Base-by-base conservation (phyloP, 352 stramenopile genomes). In the Pythium plurisporium region DNA sequence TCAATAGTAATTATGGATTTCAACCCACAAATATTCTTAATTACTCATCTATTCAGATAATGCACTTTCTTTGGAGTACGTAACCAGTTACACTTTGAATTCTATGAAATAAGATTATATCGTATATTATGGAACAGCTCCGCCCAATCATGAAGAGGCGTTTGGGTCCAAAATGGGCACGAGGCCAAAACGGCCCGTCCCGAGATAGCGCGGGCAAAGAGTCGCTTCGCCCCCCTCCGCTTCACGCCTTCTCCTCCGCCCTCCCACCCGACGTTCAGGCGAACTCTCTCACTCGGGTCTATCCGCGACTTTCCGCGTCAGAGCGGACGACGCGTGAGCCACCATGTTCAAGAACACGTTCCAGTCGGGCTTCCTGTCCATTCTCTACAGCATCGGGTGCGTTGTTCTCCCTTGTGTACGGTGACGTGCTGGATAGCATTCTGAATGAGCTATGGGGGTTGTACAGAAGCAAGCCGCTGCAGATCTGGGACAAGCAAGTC, bases 401-500 rank as follows among this genome's bases (percentile, higher is more conserved):
- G 58, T 45, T 2, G 31, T 30, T 36, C 25, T 60, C 26, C 27
- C 17, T 44, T 26, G 43, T 33, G 1, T 50, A 15, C 62, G n/a
- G 31, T 23, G 5, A 41, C 34, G n/a, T n/a, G n/a, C n/a, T n/a
- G n/a, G n/a, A n/a, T n/a, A n/a, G n/a, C n/a, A n/a, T n/a, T n/a
- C n/a, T n/a, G n/a, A n/a, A n/a, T 41, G 38, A 44, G 38, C 15
- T 26, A 20, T 44, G 25, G 2, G 17, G 37, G 11, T 2, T 40
- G 22, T 55, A 9, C 34, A 96, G 89, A 75, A 98, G 91, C 69
- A 99, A 99, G 56, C 96, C 95, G 38, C 85, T 99, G 54, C 93
- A 98, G 76, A 99, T 99, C 68, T 99, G 96, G 96, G 95, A 98
- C 67, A 98, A 97, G 46, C 96, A 98, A 52, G 91, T 97, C 33